These are phyloP conservation scores for Phyllosticta citriasiana DNA, from an alignment of 2,329 filamentous ascomycete species.

Conservation along the genomic window DNA sequence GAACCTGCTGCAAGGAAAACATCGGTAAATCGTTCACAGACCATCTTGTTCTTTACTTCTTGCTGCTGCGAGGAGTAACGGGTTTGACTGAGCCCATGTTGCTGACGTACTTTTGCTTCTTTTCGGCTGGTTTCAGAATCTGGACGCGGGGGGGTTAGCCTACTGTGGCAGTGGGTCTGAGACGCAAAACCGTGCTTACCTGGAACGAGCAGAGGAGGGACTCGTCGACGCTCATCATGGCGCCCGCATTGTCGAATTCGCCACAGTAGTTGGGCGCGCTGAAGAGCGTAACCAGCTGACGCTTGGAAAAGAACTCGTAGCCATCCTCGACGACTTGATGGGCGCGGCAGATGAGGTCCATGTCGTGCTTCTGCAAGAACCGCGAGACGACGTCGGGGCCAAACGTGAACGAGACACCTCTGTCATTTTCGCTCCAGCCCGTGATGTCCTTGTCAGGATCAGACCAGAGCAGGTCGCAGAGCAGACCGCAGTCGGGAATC, in stretches of 20 bases:
- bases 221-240: conserved; percentile 99
- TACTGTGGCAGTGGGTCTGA: not conserved
- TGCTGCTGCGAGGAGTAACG: conserved; percentile 60
- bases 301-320: conserved; percentile 99
- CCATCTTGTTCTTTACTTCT: conserved; percentile 31
- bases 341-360: conserved; percentile 97
- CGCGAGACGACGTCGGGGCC: conserved; percentile 93
- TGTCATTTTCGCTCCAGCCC: conserved; percentile 97
- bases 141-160: conserved; percentile 30
- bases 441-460: conserved; percentile 99
- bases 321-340: conserved; percentile 98
- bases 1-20: conserved; percentile 71
- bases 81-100: conserved; percentile 56
- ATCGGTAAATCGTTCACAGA: conserved; percentile 11
- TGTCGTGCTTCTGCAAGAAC: conserved; percentile 98
- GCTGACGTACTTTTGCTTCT: conserved; percentile 99
- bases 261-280: conserved; percentile 98
- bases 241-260: conserved; percentile 98
- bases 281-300: conserved; percentile 93
- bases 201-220: conserved; percentile 98
- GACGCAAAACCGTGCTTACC: conserved; percentile 40
- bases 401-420: conserved; percentile 97
- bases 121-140: conserved; percentile 99
- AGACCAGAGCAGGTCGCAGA: conserved; percentile 97
- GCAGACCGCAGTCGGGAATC: conserved; percentile 95